Conservation (phyloP, 495 filamentous ascomycete species). For the Neurospora cerealis region DNA sequence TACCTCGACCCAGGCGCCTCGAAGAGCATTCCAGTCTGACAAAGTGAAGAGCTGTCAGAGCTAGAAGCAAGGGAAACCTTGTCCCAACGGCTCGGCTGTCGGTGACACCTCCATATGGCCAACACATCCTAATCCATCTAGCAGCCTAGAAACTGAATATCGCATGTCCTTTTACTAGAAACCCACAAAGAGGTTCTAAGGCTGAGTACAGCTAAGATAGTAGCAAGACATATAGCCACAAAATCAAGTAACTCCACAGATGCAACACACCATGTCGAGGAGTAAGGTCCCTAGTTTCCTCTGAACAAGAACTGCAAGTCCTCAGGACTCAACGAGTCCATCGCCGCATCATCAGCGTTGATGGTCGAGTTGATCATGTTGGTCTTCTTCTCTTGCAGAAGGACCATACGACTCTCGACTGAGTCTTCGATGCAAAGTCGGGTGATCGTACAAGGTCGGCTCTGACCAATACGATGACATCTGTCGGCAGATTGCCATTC, state of each 20-base stretch:
- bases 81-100: not conserved
- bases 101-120: not conserved
- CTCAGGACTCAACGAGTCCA: constrained; percentile 80
- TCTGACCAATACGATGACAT: constrained; percentile 94
- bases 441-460: constrained; percentile 86
- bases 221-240: not conserved
- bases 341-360: constrained; percentile 75
- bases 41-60: not conserved
- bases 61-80: not conserved
- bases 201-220: not conserved
- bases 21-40: not conserved
- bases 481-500: constrained; percentile 97
- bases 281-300: constrained; percentile 29
- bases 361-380: constrained; percentile 94
- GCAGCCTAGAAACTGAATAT: not conserved
- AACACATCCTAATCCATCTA: not conserved
- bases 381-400: constrained; percentile 94
- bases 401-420: constrained; percentile 87
- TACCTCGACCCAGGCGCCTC: not conserved
- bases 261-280: not conserved
- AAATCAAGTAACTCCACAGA: not conserved
- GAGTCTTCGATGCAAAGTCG: constrained; percentile 91
- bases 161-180: not conserved
- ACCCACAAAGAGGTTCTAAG: not conserved
- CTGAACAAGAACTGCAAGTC: constrained; percentile 95